Percentiles rank a stretch among this genome's conserved stretches.
Evolutionary conservation across 352 stramenopile genomes (phyloP).

Genomic region (Pythium sukuiense): DNA sequence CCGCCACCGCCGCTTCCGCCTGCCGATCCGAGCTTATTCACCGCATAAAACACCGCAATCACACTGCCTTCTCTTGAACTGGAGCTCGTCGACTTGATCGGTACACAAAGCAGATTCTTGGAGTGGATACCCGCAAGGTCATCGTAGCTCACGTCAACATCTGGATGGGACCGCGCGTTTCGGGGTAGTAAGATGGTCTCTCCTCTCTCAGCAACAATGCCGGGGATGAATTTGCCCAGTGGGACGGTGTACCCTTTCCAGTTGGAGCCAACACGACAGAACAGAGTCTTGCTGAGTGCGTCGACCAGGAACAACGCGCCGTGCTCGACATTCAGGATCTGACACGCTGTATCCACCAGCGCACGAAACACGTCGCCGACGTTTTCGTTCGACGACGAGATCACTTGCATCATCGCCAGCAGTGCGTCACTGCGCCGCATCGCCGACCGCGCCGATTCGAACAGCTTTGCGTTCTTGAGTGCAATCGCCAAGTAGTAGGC

Average conservation of each 20-base stretch:
- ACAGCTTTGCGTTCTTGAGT: conserved; percentile 64
- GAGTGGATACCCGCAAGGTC: conserved; percentile 54
- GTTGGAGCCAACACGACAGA: conserved; percentile 60
- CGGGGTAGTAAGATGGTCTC: conserved; percentile 50
- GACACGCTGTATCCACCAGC: conserved; percentile 42
- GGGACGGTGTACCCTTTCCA: conserved; percentile 74
- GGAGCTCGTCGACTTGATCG: conserved; percentile 44
- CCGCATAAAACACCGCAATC: conserved; percentile 79
- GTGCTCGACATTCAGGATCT: conserved; percentile 61
- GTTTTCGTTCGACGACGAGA: conserved; percentile 50
- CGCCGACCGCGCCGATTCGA: conserved; percentile 53
- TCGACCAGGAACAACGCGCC: conserved; percentile 81
- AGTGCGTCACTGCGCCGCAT: conserved; percentile 68
- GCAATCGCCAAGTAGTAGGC: conserved; percentile 69
- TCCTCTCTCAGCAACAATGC: conserved; percentile 61
- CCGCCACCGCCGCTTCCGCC: conserved; percentile 14
- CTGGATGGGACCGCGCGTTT: conserved; percentile 52
- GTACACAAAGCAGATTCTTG: conserved; percentile 69
- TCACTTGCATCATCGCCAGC: conserved; percentile 57
- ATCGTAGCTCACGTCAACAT: conserved; percentile 77
- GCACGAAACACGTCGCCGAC: conserved; percentile 46
- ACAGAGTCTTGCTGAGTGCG: conserved; percentile 63
- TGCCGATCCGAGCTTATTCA: conserved; percentile 61
- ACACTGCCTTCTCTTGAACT: conserved; percentile 32
- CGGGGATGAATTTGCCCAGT: conserved; percentile 66